Evolutionary conservation across 1,284 basidiomycete species (phyloP).

Genomic region (Melampsora abietis-canadensis): DNA sequence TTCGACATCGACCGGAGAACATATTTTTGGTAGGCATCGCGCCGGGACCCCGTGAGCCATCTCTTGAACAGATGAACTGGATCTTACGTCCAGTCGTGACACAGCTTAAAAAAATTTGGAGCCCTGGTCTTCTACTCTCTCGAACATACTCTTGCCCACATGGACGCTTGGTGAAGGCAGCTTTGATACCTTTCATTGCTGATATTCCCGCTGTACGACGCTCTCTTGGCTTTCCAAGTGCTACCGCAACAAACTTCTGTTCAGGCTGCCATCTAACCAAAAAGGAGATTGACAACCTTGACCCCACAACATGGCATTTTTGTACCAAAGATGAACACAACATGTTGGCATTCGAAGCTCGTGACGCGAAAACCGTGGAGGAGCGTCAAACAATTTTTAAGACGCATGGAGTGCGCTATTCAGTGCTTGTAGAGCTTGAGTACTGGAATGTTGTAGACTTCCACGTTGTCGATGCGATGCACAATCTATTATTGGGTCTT

Average conservation of each 20-base stretch:
- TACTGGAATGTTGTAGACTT: not conserved
- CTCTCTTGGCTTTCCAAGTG: conserved; percentile 38
- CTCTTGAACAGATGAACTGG: conserved; percentile 49
- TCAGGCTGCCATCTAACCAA: conserved; percentile 39
- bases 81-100: conserved; percentile 51
- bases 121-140: conserved; percentile 48
- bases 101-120: conserved; percentile 52
- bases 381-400: not conserved
- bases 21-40: conserved; percentile 54
- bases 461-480: not conserved
- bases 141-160: conserved; percentile 1
- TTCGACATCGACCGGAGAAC: conserved; percentile 54
- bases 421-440: not conserved
- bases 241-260: conserved; percentile 39
- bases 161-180: conserved; percentile 5
- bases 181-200: conserved; percentile 33
- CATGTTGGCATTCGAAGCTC: conserved; percentile 5
- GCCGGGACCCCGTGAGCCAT: conserved; percentile 50
- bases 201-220: conserved; percentile 43
- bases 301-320: conserved; percentile 13
- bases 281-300: conserved; percentile 16
- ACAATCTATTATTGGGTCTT: not conserved
- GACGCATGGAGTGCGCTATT: not conserved
- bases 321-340: conserved; percentile 14
- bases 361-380: not conserved